These are phyloP conservation scores for Cucurbita maxima DNA, from an alignment of 306 rosid genomes.

Conservation along the genomic window DNA sequence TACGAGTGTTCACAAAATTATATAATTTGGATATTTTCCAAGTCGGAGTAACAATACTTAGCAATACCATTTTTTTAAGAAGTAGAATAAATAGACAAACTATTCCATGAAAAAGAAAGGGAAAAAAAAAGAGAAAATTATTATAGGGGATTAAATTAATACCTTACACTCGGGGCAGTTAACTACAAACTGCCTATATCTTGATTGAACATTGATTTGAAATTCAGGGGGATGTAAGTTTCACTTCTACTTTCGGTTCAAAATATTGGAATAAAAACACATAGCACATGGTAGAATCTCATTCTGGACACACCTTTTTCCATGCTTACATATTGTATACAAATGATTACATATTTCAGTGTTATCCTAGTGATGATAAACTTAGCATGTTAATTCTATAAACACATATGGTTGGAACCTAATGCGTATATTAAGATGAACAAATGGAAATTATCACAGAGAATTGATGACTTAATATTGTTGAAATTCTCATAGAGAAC, in stretches of 20 bases:
- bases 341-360: neutral
- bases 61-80: neutral
- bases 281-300: neutral
- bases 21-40: neutral
- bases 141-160: neutral
- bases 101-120: neutral
- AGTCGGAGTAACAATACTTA: neutral
- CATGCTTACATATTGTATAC: neutral
- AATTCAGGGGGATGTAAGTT: neutral
- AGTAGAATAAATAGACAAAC: neutral
- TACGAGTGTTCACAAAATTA: neutral
- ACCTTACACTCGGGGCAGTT: neutral
- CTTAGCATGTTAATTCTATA: neutral
- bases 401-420: neutral
- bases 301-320: neutral
- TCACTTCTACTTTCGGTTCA: neutral
- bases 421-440: neutral
- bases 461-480: neutral
- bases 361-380: neutral
- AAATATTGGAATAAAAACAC: too few relatives aligned
- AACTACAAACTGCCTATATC: neutral
- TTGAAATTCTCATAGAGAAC: neutral
- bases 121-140: neutral
- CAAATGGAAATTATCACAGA: neutral
- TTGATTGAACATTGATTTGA: neutral